A percentile compares a stretch with the other conserved stretches of the same genome.
These are phyloP conservation scores for Wickerhamiella bombiphila DNA, from an alignment of 805 yeast genomes.

Conservation along the genomic window DNA sequence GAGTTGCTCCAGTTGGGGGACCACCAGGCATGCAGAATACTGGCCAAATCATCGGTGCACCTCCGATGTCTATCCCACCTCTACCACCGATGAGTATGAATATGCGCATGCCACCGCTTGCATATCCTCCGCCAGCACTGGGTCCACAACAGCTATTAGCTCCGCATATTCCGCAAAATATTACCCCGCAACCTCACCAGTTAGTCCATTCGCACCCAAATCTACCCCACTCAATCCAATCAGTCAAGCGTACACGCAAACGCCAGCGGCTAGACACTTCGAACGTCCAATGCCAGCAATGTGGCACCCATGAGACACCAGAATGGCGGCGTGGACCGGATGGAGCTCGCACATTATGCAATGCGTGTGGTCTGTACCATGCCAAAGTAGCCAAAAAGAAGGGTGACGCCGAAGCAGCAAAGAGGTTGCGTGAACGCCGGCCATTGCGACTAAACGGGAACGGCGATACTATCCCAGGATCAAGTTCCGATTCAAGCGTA, in stretches of 20 bases:
- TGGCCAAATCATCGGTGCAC: too few species aligned
- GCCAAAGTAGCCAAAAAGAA: conserved; percentile 48
- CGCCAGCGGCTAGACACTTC: conserved; percentile 10
- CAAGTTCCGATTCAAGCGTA: too few species aligned
- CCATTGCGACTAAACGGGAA: too few species aligned
- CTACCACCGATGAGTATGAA: background rate
- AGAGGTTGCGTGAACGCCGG: conserved; percentile 30
- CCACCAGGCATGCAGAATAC: background rate
- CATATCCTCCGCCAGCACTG: background rate
- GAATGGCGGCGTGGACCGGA: conserved; percentile 78
- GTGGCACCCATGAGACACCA: conserved; percentile 49
- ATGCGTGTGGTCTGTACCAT: conserved; percentile 69
- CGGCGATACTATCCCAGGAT: too few species aligned
- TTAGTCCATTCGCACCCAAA: background rate
- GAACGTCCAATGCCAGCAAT: conserved; percentile 28
- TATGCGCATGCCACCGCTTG: background rate
- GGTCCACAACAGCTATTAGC: background rate
- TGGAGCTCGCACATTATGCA: conserved; percentile 62
- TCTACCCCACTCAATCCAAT: background rate
- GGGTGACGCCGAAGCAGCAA: conserved; percentile 30
- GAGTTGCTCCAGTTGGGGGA: background rate
- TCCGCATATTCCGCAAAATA: background rate
- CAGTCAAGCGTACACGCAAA: conserved; percentile 3
- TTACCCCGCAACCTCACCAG: background rate
- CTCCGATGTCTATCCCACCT: background rate